Evolutionary conservation across 768 basidiomycete species (phyloP).

Genomic region (Gloeopeniophorella convolvens): DNA sequence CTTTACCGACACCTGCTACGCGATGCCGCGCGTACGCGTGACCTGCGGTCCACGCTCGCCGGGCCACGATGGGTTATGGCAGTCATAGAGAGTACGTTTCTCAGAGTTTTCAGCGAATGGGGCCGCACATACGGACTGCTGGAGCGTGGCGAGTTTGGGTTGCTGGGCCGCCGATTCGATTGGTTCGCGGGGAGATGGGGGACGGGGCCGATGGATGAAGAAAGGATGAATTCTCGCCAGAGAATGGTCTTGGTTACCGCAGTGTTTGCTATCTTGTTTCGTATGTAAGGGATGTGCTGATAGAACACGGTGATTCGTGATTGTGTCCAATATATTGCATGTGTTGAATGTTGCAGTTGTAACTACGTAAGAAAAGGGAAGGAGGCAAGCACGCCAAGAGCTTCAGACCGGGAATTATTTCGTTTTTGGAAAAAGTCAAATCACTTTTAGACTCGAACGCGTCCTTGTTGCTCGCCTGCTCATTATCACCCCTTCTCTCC

Average conservation of each 20-base stretch:
- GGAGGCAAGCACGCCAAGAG: too few species aligned
- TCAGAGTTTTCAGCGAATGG: conserved; percentile 45
- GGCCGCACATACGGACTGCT: conserved; percentile 42
- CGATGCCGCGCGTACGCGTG: conserved; percentile 31
- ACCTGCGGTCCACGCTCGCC: conserved; percentile 31
- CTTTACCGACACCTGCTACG: conserved; percentile 41
- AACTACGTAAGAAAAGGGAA: too few species aligned
- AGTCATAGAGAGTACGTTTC: conserved; percentile 42
- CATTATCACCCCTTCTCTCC: conserved; percentile 15
- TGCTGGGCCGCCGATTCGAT: conserved; percentile 42
- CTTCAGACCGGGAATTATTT: too few species aligned
- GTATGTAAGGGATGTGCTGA: too few species aligned
- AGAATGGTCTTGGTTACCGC: conserved; percentile 23
- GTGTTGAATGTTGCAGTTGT: not conserved
- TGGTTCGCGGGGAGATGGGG: conserved; percentile 44
- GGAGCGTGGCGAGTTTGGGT: conserved; percentile 34
- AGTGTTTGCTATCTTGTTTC: not conserved
- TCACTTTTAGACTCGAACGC: not conserved
- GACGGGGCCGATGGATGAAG: conserved; percentile 37
- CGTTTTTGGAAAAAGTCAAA: too few species aligned
- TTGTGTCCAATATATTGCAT: too few species aligned
- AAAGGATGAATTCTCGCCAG: conserved; percentile 36
- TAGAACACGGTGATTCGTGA: too few species aligned
- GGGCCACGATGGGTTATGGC: conserved; percentile 37
- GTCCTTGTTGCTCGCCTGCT: not conserved